Evolutionary conservation across 768 basidiomycete genomes (phyloP).

Genomic region (Panaeolus cyanescens): DNA sequence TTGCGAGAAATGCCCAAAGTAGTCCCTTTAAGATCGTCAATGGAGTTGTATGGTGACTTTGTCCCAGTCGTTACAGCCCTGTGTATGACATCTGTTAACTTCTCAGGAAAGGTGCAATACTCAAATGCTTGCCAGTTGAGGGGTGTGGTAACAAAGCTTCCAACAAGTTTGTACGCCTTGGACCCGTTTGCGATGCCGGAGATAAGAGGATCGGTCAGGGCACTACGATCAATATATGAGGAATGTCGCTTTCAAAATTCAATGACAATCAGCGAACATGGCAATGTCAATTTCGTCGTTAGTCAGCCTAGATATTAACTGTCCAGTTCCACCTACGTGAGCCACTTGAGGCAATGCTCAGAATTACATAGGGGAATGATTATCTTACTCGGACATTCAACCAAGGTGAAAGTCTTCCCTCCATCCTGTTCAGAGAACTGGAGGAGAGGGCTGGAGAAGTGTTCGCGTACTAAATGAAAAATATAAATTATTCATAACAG

Average conservation of each 20-base stretch:
- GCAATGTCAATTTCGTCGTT: constrained; percentile 82
- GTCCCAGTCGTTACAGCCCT: constrained; percentile 95
- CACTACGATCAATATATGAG: constrained; percentile 36
- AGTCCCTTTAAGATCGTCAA: constrained; percentile 77
- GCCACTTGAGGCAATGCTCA: not conserved
- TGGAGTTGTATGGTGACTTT: constrained; percentile 65
- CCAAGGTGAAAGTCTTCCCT: constrained; percentile 74
- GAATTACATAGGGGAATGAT: not conserved
- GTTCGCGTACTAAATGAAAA: constrained; percentile 64
- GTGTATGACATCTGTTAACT: not conserved
- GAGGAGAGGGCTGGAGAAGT: constrained; percentile 91
- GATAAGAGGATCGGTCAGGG: constrained; percentile 88
- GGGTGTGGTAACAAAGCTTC: constrained; percentile 88
- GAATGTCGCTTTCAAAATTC: not conserved
- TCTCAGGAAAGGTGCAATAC: not conserved
- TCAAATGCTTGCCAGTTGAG: constrained; percentile 68
- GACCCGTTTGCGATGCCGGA: constrained; percentile 93
- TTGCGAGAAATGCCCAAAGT: constrained; percentile 87
- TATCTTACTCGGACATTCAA: constrained; percentile 83
- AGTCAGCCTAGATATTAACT: constrained; percentile 73
- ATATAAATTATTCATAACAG: not conserved
- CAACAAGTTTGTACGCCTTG: constrained; percentile 85
- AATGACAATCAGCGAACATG: constrained; percentile 53
- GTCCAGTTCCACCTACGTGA: constrained; percentile 76
- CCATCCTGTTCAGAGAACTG: constrained; percentile 76